A percentile compares a stretch with the other conserved stretches of the same genome.
Evolutionary conservation across 2,329 filamentous ascomycete species (phyloP).

Genomic region (Trichophyton simii): DNA sequence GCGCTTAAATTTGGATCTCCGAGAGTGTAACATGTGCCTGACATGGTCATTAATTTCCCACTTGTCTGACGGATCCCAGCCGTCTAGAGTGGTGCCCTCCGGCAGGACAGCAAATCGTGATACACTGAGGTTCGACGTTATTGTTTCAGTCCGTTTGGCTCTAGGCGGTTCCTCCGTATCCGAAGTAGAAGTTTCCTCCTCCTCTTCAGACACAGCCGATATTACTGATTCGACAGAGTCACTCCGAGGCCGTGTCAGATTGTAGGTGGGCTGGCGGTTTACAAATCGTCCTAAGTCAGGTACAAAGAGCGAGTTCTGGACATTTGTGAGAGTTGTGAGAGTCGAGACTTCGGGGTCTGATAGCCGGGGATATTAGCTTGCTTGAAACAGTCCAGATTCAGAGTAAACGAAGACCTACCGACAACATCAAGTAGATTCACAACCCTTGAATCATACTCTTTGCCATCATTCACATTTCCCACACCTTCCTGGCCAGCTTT

Average conservation of each 20-base stretch:
- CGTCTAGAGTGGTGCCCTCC: slow-evolving; percentile 56
- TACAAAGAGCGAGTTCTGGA: slow-evolving; percentile 80
- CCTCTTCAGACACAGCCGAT: slow-evolving; percentile 8
- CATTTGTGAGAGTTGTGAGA: slow-evolving; percentile 71
- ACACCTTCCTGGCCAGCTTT: slow-evolving; percentile 22
- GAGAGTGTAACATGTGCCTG: slow-evolving; percentile 74
- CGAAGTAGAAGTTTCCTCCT: slow-evolving; percentile 18
- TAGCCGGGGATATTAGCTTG: slow-evolving; percentile 12
- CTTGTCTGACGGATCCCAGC: slow-evolving; percentile 64
- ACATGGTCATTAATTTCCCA: slow-evolving; percentile 73
- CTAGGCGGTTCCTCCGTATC: slow-evolving; percentile 15
- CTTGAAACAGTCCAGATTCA: not conserved
- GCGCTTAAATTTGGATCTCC: slow-evolving; percentile 65
- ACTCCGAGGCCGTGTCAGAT: slow-evolving; percentile 40
- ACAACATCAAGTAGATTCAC: slow-evolving; percentile 58
- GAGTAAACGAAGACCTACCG: slow-evolving; percentile 36
- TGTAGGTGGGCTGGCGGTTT: slow-evolving; percentile 69
- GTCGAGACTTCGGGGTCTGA: slow-evolving; percentile 73
- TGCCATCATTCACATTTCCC: slow-evolving; percentile 14
- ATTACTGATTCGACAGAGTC: slow-evolving; percentile 9
- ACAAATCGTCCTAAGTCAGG: slow-evolving; percentile 64
- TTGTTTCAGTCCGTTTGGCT: slow-evolving; percentile 44
- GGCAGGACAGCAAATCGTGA: slow-evolving; percentile 69
- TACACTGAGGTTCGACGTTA: slow-evolving; percentile 55
- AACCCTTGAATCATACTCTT: slow-evolving; percentile 49